These are phyloP conservation scores for Gastroboletus turbinatus DNA, from an alignment of 1,284 basidiomycete species.

Conservation along the genomic window DNA sequence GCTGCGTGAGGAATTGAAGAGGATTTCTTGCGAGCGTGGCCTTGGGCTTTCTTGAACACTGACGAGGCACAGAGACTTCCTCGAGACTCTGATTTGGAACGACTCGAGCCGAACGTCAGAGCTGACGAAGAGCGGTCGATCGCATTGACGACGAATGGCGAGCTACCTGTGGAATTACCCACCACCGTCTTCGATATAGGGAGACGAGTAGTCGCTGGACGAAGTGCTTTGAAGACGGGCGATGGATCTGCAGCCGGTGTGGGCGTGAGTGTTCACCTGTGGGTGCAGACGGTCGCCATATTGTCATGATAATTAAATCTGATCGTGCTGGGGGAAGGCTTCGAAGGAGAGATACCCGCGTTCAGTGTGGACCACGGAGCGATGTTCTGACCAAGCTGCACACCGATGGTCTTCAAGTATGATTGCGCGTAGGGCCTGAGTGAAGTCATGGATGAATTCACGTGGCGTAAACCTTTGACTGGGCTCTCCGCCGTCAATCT, in stretches of 20 bases:
- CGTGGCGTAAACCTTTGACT: constrained; percentile 38
- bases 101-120: constrained; percentile 51
- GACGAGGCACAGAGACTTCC: constrained; percentile 40
- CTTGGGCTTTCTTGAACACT: constrained; percentile 48
- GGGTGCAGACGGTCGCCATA: constrained; percentile 34
- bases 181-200: constrained; percentile 16
- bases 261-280: constrained; percentile 55
- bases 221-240: constrained; percentile 58
- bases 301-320: constrained; percentile 5
- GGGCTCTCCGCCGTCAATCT: constrained; percentile 39
- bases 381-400: constrained; percentile 56
- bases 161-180: constrained; percentile 7
- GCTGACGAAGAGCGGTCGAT: constrained; percentile 40
- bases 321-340: constrained; percentile 26
- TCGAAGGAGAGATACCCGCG: constrained; percentile 48
- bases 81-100: constrained; percentile 32
- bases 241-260: constrained; percentile 49
- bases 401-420: constrained; percentile 31
- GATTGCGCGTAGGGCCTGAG: constrained; percentile 60
- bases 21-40: constrained; percentile 39
- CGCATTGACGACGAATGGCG: constrained; percentile 11
- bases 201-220: constrained; percentile 42
- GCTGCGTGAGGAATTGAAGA: constrained; percentile 31
- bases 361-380: constrained; percentile 59
- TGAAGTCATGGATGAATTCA: constrained; percentile 52